phyloP scores from a whole-genome alignment of 1,284 basidiomycete genomes.

The Pholiota adiposa region DNA sequence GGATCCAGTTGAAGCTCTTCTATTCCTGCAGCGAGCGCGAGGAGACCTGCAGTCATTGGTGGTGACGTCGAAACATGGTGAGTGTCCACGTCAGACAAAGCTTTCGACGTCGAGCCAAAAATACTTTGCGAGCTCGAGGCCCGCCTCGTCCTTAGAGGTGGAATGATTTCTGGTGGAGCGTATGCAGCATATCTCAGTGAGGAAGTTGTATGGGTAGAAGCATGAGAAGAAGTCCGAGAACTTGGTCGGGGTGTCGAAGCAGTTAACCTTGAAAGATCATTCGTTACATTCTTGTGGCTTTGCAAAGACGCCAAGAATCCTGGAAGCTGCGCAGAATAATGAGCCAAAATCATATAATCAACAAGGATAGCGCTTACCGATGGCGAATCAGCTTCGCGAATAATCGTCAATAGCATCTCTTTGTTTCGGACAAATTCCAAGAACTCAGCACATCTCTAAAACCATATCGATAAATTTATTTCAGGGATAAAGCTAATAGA shows the following conservation, averaged over 20 bases:
- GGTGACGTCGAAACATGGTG: constrained; percentile 5
- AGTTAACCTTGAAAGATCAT: constrained; percentile 11
- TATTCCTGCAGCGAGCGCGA: constrained; percentile 53
- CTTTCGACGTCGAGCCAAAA: constrained; percentile 23
- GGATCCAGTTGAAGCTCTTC: constrained; percentile 33
- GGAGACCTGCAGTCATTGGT: constrained; percentile 56
- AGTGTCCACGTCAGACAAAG: constrained; percentile 12
- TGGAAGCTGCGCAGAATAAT: constrained; percentile 54
- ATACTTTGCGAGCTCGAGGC: constrained; percentile 29
- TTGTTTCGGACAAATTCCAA: constrained; percentile 48
- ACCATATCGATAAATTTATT: neutral
- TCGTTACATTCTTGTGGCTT: constrained; percentile 22
- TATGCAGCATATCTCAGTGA: constrained; percentile 75
- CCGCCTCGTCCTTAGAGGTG: constrained; percentile 43
- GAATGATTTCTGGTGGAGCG: constrained; percentile 56
- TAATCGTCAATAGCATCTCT: constrained; percentile 45
- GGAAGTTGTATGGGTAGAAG: constrained; percentile 33
- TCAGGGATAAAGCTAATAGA: neutral
- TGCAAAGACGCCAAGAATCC: constrained; percentile 65
- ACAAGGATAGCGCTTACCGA: constrained; percentile 48
- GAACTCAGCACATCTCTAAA: constrained; percentile 72
- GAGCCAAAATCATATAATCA: constrained; percentile 5
- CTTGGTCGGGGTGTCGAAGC: constrained; percentile 22
- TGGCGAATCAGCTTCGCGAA: constrained; percentile 49
- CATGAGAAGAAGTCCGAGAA: constrained; percentile 34